Evolutionary conservation across 1,284 basidiomycete genomes (phyloP), one percentile per base, ranked within the genome.

Genomic region (Cystobasidium slooffiae): DNA sequence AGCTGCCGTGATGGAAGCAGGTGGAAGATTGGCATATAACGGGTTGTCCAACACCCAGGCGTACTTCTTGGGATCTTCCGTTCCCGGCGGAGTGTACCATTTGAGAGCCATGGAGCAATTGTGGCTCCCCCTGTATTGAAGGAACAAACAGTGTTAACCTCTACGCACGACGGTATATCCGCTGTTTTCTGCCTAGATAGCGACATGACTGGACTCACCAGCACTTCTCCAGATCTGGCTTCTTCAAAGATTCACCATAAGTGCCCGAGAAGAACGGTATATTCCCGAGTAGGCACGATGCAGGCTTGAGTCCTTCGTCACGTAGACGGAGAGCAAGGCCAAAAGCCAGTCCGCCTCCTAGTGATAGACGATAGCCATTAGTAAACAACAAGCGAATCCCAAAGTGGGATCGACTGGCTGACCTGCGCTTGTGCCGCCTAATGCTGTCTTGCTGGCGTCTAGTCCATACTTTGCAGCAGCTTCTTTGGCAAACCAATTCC

Each of bases 371-470:
- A 18, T 6, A 59, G 9, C 12, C 14, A 6, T n/a, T 3, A 24
- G 43, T 3, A 43, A n/a, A 41, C 18, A 41, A 43, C 39, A n/a
- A 6, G 9, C 18, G 9, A 8, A 6, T n/a, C 10, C 12, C 18
- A 0, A 12, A 5, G 41, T 5, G 31, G 1, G n/a, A 7, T 12
- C 6, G 14, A 8, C 6, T 6, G 7, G n/a, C 61, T 18, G 44
- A 63, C 61, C 61, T 10, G 61, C 61, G 61, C 61, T 63, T 46
- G 61, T 63, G n/a, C 61, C 61, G 44, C 61, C 61, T 63, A 63
- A 12, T 9, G 41, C 61, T 6, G 46, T 46, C 20, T 63, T 63
- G 18, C 12, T 24, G 16, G 61, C 43, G 20, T 63, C 22, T n/a
- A 63, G 44, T 4, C 61, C 61, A 49, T 63, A 63, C 46, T 49